Conservation (phyloP, 2,329 filamentous ascomycete genomes). For the Colletotrichum sublineola region DNA sequence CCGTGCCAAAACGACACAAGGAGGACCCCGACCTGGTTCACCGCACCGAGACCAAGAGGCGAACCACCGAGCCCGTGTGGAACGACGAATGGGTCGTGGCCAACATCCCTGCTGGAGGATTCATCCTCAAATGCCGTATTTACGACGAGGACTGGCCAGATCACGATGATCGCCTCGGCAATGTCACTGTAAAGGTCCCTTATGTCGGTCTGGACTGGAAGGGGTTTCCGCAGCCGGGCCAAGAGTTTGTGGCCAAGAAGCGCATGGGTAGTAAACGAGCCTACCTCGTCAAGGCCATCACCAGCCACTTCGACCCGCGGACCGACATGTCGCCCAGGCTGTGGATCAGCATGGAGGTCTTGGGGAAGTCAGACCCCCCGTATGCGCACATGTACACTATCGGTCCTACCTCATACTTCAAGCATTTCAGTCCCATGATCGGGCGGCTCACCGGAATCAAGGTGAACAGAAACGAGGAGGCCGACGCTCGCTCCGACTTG, state of each 20-base stretch:
- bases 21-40: slow-evolving; percentile 83
- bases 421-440: slow-evolving; percentile 90
- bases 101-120: slow-evolving; percentile 85
- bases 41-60: slow-evolving; percentile 82
- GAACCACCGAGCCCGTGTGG: slow-evolving; percentile 82
- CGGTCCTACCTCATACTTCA: slow-evolving; percentile 80
- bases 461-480: slow-evolving; percentile 70
- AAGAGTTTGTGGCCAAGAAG: slow-evolving; percentile 82
- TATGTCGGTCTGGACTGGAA: slow-evolving; percentile 74
- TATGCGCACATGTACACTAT: slow-evolving; percentile 82
- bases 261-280: slow-evolving; percentile 89
- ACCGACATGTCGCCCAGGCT: slow-evolving; percentile 78
- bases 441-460: slow-evolving; percentile 83
- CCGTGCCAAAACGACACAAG: slow-evolving; percentile 82
- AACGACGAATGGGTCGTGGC: slow-evolving; percentile 89
- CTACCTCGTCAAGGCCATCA: slow-evolving; percentile 79
- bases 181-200: slow-evolving; percentile 78
- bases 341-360: slow-evolving; percentile 79
- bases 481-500: slow-evolving; percentile 54
- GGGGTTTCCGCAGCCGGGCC: slow-evolving; percentile 71
- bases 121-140: slow-evolving; percentile 85
- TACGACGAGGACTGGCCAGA: slow-evolving; percentile 93
- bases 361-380: slow-evolving; percentile 80
- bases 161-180: slow-evolving; percentile 88
- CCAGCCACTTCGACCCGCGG: slow-evolving; percentile 71